Percentiles rank a stretch among this genome's conserved stretches.
phyloP scores from a whole-genome alignment of 352 stramenopile species.

The Bremia lactucae region DNA sequence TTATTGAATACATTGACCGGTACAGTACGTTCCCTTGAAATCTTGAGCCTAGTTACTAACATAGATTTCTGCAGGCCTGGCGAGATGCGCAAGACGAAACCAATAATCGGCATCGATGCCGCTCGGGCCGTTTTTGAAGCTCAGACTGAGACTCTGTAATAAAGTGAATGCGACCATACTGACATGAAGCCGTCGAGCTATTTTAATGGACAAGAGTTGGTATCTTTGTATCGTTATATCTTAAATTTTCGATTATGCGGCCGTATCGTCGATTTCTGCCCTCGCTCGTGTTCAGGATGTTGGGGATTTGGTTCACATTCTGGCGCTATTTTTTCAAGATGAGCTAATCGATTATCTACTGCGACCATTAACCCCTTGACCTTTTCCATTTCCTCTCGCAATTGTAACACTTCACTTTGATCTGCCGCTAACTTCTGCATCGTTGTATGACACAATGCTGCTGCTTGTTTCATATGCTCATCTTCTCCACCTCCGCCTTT shows the following conservation, averaged over 20 bases:
- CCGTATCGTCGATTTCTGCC: conserved; percentile 8
- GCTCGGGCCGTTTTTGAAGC: conserved; percentile 36
- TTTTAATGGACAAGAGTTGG: no score
- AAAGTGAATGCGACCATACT: conserved; percentile 7
- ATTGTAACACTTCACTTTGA: conserved; percentile 32
- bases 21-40: conserved; percentile 12
- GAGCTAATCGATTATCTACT: conserved; percentile 55
- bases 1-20: conserved; percentile 97
- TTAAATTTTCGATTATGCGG: conserved; percentile 1
- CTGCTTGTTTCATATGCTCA: conserved; percentile 16
- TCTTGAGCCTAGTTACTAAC: not conserved
- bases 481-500: conserved; percentile 1
- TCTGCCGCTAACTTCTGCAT: conserved; percentile 39
- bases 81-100: conserved; percentile 78
- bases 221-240: no score
- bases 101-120: conserved; percentile 44
- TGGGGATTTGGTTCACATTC: no score
- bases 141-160: conserved; percentile 13
- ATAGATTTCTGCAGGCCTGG: conserved; percentile 34
- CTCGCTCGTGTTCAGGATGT: conserved; percentile 5
- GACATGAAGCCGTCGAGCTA: conserved; percentile 4
- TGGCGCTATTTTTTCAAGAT: conserved; percentile 38
- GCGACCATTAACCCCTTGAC: conserved; percentile 67
- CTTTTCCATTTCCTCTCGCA: conserved; percentile 66
- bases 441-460: conserved; percentile 19